These are phyloP conservation scores for Kluyveromyces marxianus DNA, from an alignment of 1,139 yeast species.

Conservation along the genomic window DNA sequence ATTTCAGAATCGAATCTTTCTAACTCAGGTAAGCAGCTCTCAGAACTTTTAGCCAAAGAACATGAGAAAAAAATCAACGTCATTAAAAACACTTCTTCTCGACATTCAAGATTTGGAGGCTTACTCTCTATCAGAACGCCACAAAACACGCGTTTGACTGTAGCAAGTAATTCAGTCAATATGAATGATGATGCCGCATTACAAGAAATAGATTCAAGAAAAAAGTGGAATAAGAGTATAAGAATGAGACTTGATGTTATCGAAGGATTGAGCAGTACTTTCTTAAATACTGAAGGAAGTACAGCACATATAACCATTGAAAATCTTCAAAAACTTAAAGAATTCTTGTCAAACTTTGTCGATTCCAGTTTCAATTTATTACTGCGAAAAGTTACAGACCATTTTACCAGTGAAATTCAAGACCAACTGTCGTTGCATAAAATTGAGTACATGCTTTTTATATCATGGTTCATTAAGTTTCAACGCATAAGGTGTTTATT, in stretches of 20 bases:
- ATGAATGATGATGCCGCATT: slow-evolving; percentile 42
- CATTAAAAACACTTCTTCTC: slow-evolving; percentile 48
- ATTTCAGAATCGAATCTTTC: neutral
- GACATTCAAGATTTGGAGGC: slow-evolving; percentile 92
- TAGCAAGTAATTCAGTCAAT: slow-evolving; percentile 72
- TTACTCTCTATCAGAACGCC: slow-evolving; percentile 60
- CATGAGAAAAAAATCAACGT: slow-evolving; percentile 43
- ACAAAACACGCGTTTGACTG: slow-evolving; percentile 51
- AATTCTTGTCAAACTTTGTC: slow-evolving; percentile 50
- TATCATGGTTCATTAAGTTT: slow-evolving; percentile 62
- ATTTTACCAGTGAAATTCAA: slow-evolving; percentile 41
- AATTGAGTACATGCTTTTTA: slow-evolving; percentile 50
- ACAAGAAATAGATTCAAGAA: slow-evolving; percentile 54
- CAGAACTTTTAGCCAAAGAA: slow-evolving; percentile 53
- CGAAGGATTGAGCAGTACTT: slow-evolving; percentile 30
- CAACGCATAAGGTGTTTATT: slow-evolving; percentile 29
- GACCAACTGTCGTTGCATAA: slow-evolving; percentile 29
- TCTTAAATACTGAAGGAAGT: slow-evolving; percentile 28
- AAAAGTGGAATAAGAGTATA: slow-evolving; percentile 52
- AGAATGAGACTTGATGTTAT: slow-evolving; percentile 41
- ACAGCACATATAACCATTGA: slow-evolving; percentile 31
- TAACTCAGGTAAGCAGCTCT: slow-evolving; percentile 35
- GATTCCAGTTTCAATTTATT: slow-evolving; percentile 74
- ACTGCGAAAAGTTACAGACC: slow-evolving; percentile 44
- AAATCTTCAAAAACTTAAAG: slow-evolving; percentile 33